These are phyloP conservation scores for Letharia columbiana DNA, from an alignment of 495 filamentous ascomycete genomes.

Conservation along the genomic window DNA sequence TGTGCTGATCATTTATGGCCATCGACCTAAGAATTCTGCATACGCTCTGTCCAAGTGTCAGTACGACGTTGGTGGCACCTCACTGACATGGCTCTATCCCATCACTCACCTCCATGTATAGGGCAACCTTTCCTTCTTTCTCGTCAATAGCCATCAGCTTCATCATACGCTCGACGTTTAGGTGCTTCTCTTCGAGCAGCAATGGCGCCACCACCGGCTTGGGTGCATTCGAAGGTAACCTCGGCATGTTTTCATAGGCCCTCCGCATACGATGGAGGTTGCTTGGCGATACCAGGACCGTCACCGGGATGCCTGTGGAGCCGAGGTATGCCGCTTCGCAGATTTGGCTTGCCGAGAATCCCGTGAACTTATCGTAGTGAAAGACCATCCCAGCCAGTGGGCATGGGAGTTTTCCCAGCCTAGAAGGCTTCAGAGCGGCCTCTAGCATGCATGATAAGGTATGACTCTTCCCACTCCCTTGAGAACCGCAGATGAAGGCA, in stretches of 20 bases:
- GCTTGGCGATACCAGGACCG: slow-evolving; percentile 55
- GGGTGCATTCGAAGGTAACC: slow-evolving; percentile 16
- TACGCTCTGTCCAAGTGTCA: slow-evolving; percentile 26
- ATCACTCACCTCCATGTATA: slow-evolving; percentile 50
- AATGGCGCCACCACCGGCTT: slow-evolving; percentile 41
- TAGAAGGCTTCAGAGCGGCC: slow-evolving; percentile 44
- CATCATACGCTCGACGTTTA: slow-evolving; percentile 57
- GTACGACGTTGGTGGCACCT: not conserved
- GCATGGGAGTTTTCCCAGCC: slow-evolving; percentile 34
- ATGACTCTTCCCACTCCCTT: slow-evolving; percentile 71
- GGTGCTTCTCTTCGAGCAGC: slow-evolving; percentile 46
- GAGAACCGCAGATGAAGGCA: slow-evolving; percentile 67
- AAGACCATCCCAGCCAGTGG: slow-evolving; percentile 60
- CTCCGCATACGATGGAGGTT: slow-evolving; percentile 43
- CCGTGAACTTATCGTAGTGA: slow-evolving; percentile 56
- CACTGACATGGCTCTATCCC: not conserved
- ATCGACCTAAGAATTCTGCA: slow-evolving; percentile 51
- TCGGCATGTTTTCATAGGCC: slow-evolving; percentile 30
- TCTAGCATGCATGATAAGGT: slow-evolving; percentile 64
- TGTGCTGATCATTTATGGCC: slow-evolving; percentile 35
- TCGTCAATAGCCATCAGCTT: slow-evolving; percentile 58
- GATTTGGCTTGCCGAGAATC: slow-evolving; percentile 42
- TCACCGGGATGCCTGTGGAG: slow-evolving; percentile 46
- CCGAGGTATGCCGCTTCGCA: slow-evolving; percentile 65
- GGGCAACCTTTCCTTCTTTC: slow-evolving; percentile 37